phyloP scores from a whole-genome alignment of 1,139 yeast genomes.

The Suzukiozyma palmioleophila region DNA sequence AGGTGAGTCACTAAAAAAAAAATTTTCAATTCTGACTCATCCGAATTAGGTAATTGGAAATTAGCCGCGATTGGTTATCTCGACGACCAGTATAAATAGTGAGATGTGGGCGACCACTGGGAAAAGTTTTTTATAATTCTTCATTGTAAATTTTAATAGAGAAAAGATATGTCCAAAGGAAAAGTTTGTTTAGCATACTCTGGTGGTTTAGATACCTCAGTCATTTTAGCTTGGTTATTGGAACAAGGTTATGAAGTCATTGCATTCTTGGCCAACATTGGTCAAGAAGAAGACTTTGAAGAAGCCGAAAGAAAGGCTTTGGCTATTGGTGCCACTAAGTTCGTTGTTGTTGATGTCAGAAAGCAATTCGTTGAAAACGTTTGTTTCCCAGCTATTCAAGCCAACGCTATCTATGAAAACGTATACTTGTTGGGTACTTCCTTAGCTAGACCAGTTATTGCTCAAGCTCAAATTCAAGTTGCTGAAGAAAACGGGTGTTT shows the following conservation, averaged over 20 bases:
- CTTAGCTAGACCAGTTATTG: conserved; percentile 96
- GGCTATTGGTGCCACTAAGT: conserved; percentile 95
- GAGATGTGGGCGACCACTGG: not conserved
- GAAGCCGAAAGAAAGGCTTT: conserved; percentile 96
- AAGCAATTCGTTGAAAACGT: conserved; percentile 88
- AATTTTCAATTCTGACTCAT: conserved; percentile 23
- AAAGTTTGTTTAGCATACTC: conserved; percentile 98
- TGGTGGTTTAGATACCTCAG: conserved; percentile 98
- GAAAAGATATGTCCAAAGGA: conserved; percentile 82
- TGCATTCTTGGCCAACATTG: conserved; percentile 96
- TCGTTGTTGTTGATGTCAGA: conserved; percentile 90
- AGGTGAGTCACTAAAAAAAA: not conserved
- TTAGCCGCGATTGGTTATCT: conserved; percentile 40
- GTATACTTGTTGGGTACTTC: conserved; percentile 96
- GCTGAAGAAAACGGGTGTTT: conserved; percentile 98
- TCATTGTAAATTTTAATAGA: conserved; percentile 8
- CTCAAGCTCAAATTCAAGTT: conserved; percentile 94
- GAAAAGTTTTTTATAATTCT: conserved; percentile 13
- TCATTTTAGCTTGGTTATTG: conserved; percentile 94
- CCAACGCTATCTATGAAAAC: conserved; percentile 95
- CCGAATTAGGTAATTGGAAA: conserved; percentile 30
- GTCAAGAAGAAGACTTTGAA: conserved; percentile 98
- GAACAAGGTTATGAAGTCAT: conserved; percentile 98
- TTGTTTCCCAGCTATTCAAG: conserved; percentile 93
- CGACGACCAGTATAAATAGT: not conserved